These are phyloP conservation scores for Alternaria sp. DNA, from an alignment of 2,329 filamentous ascomycete species.

Conservation along the genomic window DNA sequence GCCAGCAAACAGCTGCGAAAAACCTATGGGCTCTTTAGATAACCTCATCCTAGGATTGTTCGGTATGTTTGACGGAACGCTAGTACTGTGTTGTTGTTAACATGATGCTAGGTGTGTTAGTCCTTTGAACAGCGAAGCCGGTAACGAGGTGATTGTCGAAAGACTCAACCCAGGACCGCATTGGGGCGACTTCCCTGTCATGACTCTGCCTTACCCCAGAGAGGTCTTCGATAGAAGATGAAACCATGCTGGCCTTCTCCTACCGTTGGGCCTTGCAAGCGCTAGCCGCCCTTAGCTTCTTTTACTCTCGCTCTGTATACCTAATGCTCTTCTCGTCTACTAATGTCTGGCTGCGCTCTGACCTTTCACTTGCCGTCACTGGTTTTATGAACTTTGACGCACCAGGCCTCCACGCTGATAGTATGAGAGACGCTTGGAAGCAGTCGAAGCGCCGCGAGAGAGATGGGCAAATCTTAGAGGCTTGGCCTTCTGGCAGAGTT, in stretches of 20 bases:
- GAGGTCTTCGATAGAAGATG: conserved; percentile 1
- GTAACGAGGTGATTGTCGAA: conserved; percentile 7
- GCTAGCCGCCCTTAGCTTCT: conserved; percentile 15
- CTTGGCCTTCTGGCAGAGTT: background rate
- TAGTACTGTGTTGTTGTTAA: background rate
- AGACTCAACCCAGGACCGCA: conserved; percentile 9
- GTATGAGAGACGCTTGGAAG: background rate
- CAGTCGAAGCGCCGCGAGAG: background rate
- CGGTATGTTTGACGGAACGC: background rate
- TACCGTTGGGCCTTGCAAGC: conserved; percentile 23
- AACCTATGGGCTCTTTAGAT: background rate
- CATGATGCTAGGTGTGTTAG: background rate
- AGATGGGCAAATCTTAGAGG: background rate
- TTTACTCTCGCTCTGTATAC: conserved; percentile 16
- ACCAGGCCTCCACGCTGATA: conserved; percentile 1
- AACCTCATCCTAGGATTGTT: background rate
- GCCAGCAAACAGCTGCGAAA: background rate
- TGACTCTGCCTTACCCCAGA: conserved; percentile 8
- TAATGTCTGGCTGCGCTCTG: conserved; percentile 15
- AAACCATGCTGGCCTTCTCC: conserved; percentile 16
- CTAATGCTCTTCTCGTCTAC: conserved; percentile 11
- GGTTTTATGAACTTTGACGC: conserved; percentile 11
- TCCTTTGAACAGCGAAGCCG: background rate
- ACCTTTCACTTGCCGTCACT: conserved; percentile 19
- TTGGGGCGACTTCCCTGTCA: conserved; percentile 3